Evolutionary conservation across 345 rosid species (phyloP), one percentile per base, ranked within the genome.

Genomic region (Boechera retrofracta): DNA sequence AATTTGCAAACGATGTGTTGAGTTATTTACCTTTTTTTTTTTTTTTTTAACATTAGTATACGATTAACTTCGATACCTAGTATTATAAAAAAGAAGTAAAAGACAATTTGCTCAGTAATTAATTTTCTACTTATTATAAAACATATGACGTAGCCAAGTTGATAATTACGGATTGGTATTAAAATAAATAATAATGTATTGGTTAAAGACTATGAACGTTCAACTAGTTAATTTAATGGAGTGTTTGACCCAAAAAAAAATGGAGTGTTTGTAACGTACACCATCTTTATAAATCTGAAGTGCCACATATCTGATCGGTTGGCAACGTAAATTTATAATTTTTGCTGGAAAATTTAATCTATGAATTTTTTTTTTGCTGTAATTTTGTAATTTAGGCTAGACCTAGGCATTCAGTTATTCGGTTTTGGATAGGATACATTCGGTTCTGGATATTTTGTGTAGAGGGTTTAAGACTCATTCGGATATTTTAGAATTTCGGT

Each of bases 191-290:
- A 61, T 42, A 21, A 10, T 21, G 36, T 5, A 21, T 55, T 45
- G 24, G 42, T 47, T 15, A 15, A 59, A 64, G 55, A 44, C 47
- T 39, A 31, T 47, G 73, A 64, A 57, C 39, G 26, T 67, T 58
- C 60, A 58, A 58, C 33, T 9, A 56, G 42, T 75, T 48, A 28
- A 45, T 7, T 26, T 36, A 57, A 66, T 42, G 8, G 41, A 10
- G 13, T 55, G 35, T 44, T 54, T 73, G 77, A 18, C 21, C 21
- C 0, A 18, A 18, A 18, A 18, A 18, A 18, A 18, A 18, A 18
- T 18, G 21, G 16, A 16, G 13, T 55, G 33, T 44, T 55, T 73
- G 77, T 56, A 56, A 33, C 47, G 26, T 47, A 66, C 72, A 72
- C 72, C 51, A 74, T 4, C 51, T 74, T 48, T 31, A 29, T 73